Base-by-base conservation (phyloP, 768 basidiomycete species). In the Artomyces pyxidatus region DNA sequence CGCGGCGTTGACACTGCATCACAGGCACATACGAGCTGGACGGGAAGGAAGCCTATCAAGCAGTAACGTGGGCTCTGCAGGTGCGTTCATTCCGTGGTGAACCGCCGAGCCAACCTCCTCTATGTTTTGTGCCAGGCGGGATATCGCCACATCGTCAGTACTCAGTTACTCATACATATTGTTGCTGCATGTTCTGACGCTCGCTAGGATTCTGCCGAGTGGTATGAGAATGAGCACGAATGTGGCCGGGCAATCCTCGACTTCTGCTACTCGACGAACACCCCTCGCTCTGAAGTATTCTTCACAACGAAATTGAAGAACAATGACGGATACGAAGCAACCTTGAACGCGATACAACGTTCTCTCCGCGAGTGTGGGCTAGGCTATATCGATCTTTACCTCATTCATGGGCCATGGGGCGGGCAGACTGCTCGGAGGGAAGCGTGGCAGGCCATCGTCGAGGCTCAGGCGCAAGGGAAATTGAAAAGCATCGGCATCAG, bases 321-420 rank as follows among this genome's bases (percentile, higher is more conserved):
- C 44, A 87, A 86, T 63, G 59, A 66, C 35, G 72, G 73, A 22
- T 78, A 80, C 59, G 68, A 71, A 3, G 61, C 71, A 12, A 71
- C 74, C 21, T 69, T 63, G 49, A 68, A 73, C 46, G 65, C 73
- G 29, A 78, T 86, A 51, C 59, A 75, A 53, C 68, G 66, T 38
- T 83, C 80, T 2, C 61, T 86, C 17, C 61, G 74, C 22, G 65
- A 62, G 45, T 79, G 72, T 60, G 74, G 75, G 0, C 66, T 85
- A n/a, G 79, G 69, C 19, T 77, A 79, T 58, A 78, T 86, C 51
- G 84, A 87, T 58, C 65, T 87, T 8, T 88, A 85, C 65, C 74
- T 86, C 48, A 72, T 87, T 27, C 84, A 87, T 56, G 77, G 76
- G 14, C 83, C 85, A 6, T 69, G 81, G 40, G 82, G 83, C 17